Percentiles rank a stretch among this genome's conserved stretches.
Evolutionary conservation across 2,329 filamentous ascomycete species (phyloP).

Genomic region (Aspergillus felis): DNA sequence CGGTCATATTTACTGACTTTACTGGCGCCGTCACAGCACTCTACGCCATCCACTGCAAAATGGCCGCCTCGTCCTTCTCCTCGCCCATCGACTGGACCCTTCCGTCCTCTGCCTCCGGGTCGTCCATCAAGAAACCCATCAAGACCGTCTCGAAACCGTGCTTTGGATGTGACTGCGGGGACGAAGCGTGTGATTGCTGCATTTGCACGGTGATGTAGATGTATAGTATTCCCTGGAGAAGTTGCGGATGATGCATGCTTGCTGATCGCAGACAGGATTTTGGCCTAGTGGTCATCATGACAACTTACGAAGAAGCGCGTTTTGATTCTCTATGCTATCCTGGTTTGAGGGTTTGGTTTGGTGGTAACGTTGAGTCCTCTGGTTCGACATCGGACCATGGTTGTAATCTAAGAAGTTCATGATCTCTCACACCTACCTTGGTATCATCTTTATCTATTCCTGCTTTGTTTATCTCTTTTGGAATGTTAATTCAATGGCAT

Average conservation of each 20-base stretch:
- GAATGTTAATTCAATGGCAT: no score
- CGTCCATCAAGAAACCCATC: slow-evolving; percentile 36
- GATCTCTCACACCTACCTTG: not conserved
- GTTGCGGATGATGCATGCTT: not conserved
- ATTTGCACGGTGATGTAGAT: slow-evolving; percentile 40
- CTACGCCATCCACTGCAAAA: slow-evolving; percentile 1
- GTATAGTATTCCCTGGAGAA: not conserved
- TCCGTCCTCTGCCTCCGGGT: slow-evolving; percentile 32
- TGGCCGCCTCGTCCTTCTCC: slow-evolving; percentile 18
- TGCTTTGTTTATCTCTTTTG: not conserved
- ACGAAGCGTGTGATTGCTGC: slow-evolving; percentile 40
- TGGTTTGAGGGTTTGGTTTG: not conserved
- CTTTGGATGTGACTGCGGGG: slow-evolving; percentile 40
- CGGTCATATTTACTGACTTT: not conserved
- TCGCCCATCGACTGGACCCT: slow-evolving; percentile 30
- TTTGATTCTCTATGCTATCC: not conserved
- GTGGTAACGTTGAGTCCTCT: not conserved
- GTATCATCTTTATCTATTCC: not conserved
- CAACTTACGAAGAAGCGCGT: not conserved
- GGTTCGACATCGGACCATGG: not conserved
- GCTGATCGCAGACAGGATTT: not conserved
- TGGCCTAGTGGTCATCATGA: not conserved
- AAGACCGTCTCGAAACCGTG: slow-evolving; percentile 38
- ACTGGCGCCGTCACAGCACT: not conserved
- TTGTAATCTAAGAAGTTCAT: no score